These are phyloP conservation scores for Chlamydomonas sphaeroides DNA, from an alignment of 139 green algal genomes.

Conservation along the genomic window DNA sequence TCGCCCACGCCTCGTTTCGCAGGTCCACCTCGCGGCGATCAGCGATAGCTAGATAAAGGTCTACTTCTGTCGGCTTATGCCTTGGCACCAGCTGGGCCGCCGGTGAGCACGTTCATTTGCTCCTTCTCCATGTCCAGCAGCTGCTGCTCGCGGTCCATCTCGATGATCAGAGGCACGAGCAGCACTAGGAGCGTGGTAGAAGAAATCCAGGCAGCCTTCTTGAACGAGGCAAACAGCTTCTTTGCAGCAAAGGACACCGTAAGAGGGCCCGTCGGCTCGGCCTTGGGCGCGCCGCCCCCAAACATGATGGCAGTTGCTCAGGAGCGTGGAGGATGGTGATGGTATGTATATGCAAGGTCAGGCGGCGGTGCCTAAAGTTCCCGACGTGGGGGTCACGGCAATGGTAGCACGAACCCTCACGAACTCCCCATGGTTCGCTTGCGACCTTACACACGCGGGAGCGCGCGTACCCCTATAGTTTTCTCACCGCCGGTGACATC, in stretches of 20 bases:
- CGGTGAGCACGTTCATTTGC: constrained; percentile 75
- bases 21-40: no score
- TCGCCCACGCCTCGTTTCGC: no score
- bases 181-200: constrained; percentile 90
- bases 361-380: no score
- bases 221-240: constrained; percentile 73
- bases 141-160: constrained; percentile 96
- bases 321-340: no score
- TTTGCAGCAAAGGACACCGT: constrained; percentile 46
- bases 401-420: no score
- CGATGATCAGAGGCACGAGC: constrained; percentile 94
- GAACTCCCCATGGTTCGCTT: no score
- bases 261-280: constrained; percentile 14
- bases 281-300: constrained; percentile 15
- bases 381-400: no score
- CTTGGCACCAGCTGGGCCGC: constrained; percentile 33
- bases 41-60: no score
- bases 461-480: no score
- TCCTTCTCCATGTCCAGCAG: constrained; percentile 86
- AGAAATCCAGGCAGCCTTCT: constrained; percentile 93
- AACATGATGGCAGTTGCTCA: constrained; percentile 12
- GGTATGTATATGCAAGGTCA: no score
- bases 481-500: no score
- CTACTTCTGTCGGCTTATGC: background rate
- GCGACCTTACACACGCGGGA: no score